Conservation (phyloP, 768 basidiomycete species). For the Auricularia heimuer region DNA sequence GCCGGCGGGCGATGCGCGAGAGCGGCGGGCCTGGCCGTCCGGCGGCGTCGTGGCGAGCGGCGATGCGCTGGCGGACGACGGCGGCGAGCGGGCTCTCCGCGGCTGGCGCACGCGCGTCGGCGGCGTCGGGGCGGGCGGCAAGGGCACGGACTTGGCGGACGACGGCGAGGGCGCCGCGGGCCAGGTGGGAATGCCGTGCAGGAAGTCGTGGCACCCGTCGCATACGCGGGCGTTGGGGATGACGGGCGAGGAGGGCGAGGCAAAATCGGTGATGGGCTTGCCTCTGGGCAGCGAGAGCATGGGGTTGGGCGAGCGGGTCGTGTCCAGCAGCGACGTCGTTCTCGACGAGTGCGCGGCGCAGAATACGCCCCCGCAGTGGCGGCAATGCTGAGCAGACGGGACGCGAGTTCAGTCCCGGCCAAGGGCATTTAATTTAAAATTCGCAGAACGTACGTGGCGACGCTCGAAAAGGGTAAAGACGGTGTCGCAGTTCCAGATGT, state of each 20-base stretch:
- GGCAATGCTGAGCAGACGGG: slow-evolving; percentile 52
- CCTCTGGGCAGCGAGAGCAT: slow-evolving; percentile 48
- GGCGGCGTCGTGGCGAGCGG: slow-evolving; percentile 18
- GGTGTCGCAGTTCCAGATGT: slow-evolving; percentile 61
- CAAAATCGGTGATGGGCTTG: slow-evolving; percentile 47
- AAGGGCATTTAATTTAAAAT: too few species aligned
- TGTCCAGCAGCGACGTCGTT: slow-evolving; percentile 57
- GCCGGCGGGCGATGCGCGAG: background rate
- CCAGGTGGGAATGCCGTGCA: slow-evolving; percentile 40
- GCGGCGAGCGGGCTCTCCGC: slow-evolving; percentile 24
- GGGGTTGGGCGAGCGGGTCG: slow-evolving; percentile 58
- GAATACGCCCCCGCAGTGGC: slow-evolving; percentile 76
- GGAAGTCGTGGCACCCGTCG: slow-evolving; percentile 67
- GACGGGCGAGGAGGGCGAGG: slow-evolving; percentile 52
- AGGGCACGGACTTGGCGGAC: slow-evolving; percentile 28
- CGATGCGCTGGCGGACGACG: slow-evolving; percentile 27
- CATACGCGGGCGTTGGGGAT: slow-evolving; percentile 49
- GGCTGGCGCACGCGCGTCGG: slow-evolving; percentile 19
- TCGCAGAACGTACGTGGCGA: slow-evolving; percentile 48
- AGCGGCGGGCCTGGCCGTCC: slow-evolving; percentile 12
- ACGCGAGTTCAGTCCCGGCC: too few species aligned
- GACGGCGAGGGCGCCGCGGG: background rate
- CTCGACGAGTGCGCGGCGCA: slow-evolving; percentile 54
- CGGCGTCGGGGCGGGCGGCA: slow-evolving; percentile 27
- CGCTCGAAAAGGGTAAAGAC: slow-evolving; percentile 62